Conservation (phyloP, 2,329 filamentous ascomycete genomes). For the Neoscytalidium dimidiatum region DNA sequence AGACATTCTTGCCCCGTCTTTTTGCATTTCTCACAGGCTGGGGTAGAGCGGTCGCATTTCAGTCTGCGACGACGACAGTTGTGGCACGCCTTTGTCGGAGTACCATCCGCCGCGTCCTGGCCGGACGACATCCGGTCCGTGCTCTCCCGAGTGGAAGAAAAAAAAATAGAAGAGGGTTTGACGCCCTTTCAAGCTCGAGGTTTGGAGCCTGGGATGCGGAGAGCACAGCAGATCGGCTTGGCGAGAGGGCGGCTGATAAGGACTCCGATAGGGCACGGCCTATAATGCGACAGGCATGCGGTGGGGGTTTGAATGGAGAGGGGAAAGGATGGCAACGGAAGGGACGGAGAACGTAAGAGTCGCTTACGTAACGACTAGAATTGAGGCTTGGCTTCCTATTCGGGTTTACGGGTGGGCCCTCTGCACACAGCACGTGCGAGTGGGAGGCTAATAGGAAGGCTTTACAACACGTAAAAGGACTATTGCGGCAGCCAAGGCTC, state of each 20-base stretch:
- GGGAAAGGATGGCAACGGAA: not conserved
- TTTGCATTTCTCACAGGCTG: constrained; percentile 61
- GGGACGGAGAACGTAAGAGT: not conserved
- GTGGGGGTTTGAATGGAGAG: not conserved
- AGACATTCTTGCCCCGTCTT: constrained; percentile 59
- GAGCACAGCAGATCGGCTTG: not conserved
- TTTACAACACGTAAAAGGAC: not conserved
- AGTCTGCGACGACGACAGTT: constrained; percentile 63
- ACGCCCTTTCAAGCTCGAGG: not conserved
- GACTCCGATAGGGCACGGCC: not conserved
- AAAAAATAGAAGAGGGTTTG: not conserved
- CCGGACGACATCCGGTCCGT: not conserved
- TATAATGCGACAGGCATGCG: not conserved
- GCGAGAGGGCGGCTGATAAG: not conserved
- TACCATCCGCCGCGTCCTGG: not conserved
- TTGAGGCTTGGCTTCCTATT: constrained; percentile 7
- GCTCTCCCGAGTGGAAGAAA: not conserved
- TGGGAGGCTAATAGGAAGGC: not conserved
- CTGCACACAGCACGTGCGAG: not conserved
- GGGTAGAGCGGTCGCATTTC: constrained; percentile 63
- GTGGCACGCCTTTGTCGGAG: constrained; percentile 53
- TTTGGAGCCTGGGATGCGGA: not conserved
- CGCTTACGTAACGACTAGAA: not conserved
- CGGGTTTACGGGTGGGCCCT: not conserved
- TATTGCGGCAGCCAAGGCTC: not conserved